A percentile compares a stretch with the other conserved stretches of the same genome.
Conservation (phyloP, 139 green algal species). For the Closterium sp. region DNA sequence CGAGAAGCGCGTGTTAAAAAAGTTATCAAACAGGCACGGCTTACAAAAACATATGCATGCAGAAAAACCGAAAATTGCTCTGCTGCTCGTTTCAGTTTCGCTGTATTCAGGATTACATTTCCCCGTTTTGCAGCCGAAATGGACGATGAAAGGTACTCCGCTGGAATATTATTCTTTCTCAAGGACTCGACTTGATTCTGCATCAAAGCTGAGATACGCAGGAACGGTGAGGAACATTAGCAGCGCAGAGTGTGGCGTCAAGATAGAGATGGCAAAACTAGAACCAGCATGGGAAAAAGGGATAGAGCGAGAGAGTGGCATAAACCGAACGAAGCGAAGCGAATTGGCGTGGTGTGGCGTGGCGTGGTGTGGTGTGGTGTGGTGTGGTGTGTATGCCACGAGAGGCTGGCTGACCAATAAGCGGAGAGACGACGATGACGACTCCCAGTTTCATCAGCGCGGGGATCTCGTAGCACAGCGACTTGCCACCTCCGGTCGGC, state of each 20-base stretch:
- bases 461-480: conserved; percentile 29
- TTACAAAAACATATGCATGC: too few relatives aligned
- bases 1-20: background rate
- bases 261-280: background rate
- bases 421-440: conserved; percentile 32
- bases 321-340: background rate
- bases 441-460: conserved; percentile 22
- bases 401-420: conserved; percentile 23
- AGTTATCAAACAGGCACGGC: too few relatives aligned
- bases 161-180: conserved; percentile 15
- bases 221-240: background rate
- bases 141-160: conserved; percentile 46
- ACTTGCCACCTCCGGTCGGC: conserved; percentile 36
- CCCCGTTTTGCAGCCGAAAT: background rate
- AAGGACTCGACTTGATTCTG: conserved; percentile 44
- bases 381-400: background rate
- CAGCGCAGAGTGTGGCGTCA: background rate
- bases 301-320: background rate
- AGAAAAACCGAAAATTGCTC: too few relatives aligned
- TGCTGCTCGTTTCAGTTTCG: too few relatives aligned
- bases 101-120: conserved; percentile 7
- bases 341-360: background rate
- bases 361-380: background rate
- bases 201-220: background rate
- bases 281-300: background rate